Base-by-base conservation (phyloP, 352 stramenopile genomes). In the Pythium brassicae region DNA sequence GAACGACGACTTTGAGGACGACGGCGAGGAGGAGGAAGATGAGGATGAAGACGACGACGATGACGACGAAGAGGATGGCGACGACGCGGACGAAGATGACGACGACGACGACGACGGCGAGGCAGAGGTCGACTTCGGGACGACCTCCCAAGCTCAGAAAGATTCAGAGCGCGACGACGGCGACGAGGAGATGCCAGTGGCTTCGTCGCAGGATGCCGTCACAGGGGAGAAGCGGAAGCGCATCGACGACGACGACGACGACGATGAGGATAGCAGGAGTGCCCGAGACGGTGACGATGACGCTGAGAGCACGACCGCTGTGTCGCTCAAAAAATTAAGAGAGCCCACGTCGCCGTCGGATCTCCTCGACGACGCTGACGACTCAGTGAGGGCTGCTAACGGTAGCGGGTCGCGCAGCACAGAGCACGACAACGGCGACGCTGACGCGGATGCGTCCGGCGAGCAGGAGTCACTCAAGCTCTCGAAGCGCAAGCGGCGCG, bases 41-140 rank as follows among this genome's bases (percentile, higher is more conserved):
- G 63, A 78, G 1, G 70, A 89, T 4, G 76, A 88, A 9, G 73
- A 83, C 14, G 71, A 89, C 0, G 75, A 78, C 0, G 79, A 86
- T 1, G 77, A 82, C 0, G 72, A 82, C 0, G 81, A 83, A 0
- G 71, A 74, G 1, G 79, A 85, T 0, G 57, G 57, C 0, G 76
- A 83, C 4, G 65, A 72, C 12, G 65, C 66, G 2, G 51, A 65
- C 12, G 66, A 72, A 11, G 64, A 69, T 6, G 48, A 65, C 11
- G 67, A 74, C 17, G 70, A 62, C 34, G 71, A 80, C 20, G 70
- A 70, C 39, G 65, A 72, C 23, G 60, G 50, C 1, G 71, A 89
- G 68, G 66, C 62, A n/a, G 66, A 86, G 57, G 68, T 79, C 34
- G 68, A 86, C 55, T 78, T 86, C 72, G 60, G 59, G 5, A 50